A percentile compares a stretch with the other conserved stretches of the same genome.
Evolutionary conservation across 139 green algal genomes (phyloP).

Genomic region (Nannochloris sp.): DNA sequence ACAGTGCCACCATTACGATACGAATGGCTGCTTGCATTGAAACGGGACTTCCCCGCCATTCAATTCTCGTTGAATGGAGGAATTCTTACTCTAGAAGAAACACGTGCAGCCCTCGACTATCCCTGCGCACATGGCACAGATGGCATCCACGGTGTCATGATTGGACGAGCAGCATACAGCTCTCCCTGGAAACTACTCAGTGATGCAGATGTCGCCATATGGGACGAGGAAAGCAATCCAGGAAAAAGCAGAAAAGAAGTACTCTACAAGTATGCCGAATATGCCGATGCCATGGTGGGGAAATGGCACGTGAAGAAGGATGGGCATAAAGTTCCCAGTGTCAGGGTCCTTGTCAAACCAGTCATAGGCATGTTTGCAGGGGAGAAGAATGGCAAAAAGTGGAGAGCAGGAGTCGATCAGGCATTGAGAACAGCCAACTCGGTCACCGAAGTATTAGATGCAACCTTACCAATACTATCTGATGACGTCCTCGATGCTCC

Average conservation of each 20-base stretch:
- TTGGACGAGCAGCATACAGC: slow-evolving; percentile 78
- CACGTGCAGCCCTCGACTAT: slow-evolving; percentile 30
- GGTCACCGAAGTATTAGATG: slow-evolving; percentile 26
- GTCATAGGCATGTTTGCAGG: slow-evolving; percentile 77
- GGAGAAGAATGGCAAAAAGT: slow-evolving; percentile 49
- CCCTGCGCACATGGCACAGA: slow-evolving; percentile 14
- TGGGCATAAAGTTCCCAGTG: slow-evolving; percentile 26
- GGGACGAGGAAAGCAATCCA: slow-evolving; percentile 46
- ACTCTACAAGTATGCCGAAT: slow-evolving; percentile 59
- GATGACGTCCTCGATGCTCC: slow-evolving; percentile 44
- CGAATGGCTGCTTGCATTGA: slow-evolving; percentile 78
- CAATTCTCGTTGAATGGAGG: slow-evolving; percentile 66
- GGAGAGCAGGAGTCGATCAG: slow-evolving; percentile 30
- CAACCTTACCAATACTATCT: slow-evolving; percentile 30
- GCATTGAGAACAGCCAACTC: slow-evolving; percentile 6
- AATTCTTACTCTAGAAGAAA: slow-evolving; percentile 25
- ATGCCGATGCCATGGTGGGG: slow-evolving; percentile 61
- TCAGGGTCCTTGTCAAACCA: slow-evolving; percentile 64
- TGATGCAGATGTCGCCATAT: slow-evolving; percentile 67
- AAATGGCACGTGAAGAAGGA: slow-evolving; percentile 33
- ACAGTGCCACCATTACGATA: slow-evolving; percentile 74
- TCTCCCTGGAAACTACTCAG: slow-evolving; percentile 66
- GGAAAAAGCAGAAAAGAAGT: slow-evolving; percentile 57
- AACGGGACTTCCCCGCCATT: slow-evolving; percentile 84
- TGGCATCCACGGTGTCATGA: slow-evolving; percentile 80